phyloP scores from a whole-genome alignment of 1,139 yeast genomes.

The Magnusiomyces magnusii region DNA sequence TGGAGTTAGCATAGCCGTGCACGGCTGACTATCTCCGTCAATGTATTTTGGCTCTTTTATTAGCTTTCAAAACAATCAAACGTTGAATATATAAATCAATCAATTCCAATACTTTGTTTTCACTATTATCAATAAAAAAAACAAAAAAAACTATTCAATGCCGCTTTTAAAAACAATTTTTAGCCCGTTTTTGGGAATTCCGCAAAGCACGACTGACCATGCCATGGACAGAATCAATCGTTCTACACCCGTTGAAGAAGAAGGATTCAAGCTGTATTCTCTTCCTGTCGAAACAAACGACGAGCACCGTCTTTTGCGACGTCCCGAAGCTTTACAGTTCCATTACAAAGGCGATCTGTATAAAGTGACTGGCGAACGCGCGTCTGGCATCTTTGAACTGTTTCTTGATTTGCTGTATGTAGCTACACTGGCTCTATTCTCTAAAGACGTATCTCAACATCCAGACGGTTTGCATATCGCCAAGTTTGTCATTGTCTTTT shows the following conservation, averaged over 20 bases:
- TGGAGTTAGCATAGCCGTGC: no score
- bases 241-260: constrained; percentile 16
- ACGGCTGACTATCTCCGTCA: no score
- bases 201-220: neutral
- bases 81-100: no score
- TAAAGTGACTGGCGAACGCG: constrained; percentile 50
- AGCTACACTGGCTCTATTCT: constrained; percentile 56
- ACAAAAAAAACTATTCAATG: no score
- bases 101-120: no score
- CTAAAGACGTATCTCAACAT: constrained; percentile 46
- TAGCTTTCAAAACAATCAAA: no score
- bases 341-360: constrained; percentile 51
- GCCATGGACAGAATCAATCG: constrained; percentile 11
- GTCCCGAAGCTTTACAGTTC: constrained; percentile 56
- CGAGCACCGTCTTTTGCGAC: constrained; percentile 30
- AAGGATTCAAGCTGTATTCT: constrained; percentile 14
- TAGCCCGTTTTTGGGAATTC: neutral
- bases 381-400: constrained; percentile 47
- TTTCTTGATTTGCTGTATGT: constrained; percentile 58
- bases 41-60: no score
- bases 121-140: no score
- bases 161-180: neutral
- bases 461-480: constrained; percentile 45
- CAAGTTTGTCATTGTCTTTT: constrained; percentile 44
- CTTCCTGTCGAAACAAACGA: constrained; percentile 12